Conservation (phyloP, 192 early-diverging fungal genomes). For the Anaeromyces robustus region DNA sequence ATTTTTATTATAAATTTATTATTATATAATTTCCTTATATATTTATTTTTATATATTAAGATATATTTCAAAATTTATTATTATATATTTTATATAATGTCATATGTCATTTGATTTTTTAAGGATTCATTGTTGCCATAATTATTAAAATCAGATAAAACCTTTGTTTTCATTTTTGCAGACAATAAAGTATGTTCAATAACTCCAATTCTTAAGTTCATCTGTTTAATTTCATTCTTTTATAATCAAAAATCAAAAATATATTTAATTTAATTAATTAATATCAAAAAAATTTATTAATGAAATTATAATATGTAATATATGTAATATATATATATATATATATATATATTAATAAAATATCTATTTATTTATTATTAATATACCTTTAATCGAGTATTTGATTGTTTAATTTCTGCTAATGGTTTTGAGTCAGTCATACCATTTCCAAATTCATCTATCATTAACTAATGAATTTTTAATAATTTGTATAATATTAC, state of each 20-base stretch:
- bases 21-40: too few species aligned
- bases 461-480: conserved; percentile 1
- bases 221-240: conserved; percentile 38
- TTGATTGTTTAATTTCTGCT: conserved; percentile 32
- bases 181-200: conserved; percentile 22
- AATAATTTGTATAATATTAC: too few species aligned
- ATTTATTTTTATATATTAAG: too few species aligned
- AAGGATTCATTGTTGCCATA: background rate
- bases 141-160: background rate
- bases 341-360: too few species aligned
- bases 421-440: conserved; percentile 51
- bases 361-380: background rate
- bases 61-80: too few species aligned
- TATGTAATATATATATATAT: too few species aligned
- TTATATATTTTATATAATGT: background rate
- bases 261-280: too few species aligned
- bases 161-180: background rate
- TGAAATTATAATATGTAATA: background rate
- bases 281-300: background rate
- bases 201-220: conserved; percentile 39
- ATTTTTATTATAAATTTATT: too few species aligned
- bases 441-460: conserved; percentile 43
- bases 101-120: background rate
- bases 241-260: background rate
- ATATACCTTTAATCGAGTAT: conserved; percentile 26